A percentile compares a stretch with the other conserved stretches of the same genome.
Evolutionary conservation across 2,329 filamentous ascomycete species (phyloP).

Genomic region (Sporothrix euskadiensis): DNA sequence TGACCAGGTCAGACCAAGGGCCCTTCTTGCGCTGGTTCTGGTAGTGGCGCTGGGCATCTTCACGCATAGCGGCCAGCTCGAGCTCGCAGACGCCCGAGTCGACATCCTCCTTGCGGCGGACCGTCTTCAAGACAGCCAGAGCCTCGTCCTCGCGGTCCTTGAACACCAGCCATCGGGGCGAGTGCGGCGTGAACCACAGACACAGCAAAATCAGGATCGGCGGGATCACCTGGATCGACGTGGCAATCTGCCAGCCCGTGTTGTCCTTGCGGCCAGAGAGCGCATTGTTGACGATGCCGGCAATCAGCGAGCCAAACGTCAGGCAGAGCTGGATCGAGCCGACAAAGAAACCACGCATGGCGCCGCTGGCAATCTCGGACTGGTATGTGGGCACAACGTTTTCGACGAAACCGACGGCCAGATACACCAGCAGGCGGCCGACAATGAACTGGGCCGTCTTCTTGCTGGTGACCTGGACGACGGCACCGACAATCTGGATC

Average conservation of each 20-base stretch:
- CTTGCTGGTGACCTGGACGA: slow-evolving; percentile 19
- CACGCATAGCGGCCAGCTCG: slow-evolving; percentile 21
- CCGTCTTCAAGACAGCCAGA: slow-evolving; percentile 53
- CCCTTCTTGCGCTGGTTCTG: neutral
- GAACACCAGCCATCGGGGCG: slow-evolving; percentile 51
- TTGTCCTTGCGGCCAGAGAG: neutral
- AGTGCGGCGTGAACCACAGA: slow-evolving; percentile 42
- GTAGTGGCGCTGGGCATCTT: slow-evolving; percentile 10
- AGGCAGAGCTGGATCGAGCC: slow-evolving; percentile 24
- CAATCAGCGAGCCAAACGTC: slow-evolving; percentile 21
- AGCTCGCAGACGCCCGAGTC: slow-evolving; percentile 20
- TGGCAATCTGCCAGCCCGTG: slow-evolving; percentile 23
- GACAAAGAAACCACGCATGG: slow-evolving; percentile 49
- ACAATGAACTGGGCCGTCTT: slow-evolving; percentile 14
- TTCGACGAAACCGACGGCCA: slow-evolving; percentile 19
- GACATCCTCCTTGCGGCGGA: slow-evolving; percentile 17
- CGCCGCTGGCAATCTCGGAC: slow-evolving; percentile 64
- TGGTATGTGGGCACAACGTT: slow-evolving; percentile 67
- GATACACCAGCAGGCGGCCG: slow-evolving; percentile 17
- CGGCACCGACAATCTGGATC: slow-evolving; percentile 18
- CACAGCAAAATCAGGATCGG: slow-evolving; percentile 13
- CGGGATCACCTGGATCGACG: slow-evolving; percentile 34
- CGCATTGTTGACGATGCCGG: slow-evolving; percentile 23
- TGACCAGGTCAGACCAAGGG: slow-evolving; percentile 15
- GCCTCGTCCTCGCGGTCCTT: slow-evolving; percentile 58